phyloP scores from a whole-genome alignment of 108 stramenopile genomes.

The Cyclotella choctawhatcheeana region DNA sequence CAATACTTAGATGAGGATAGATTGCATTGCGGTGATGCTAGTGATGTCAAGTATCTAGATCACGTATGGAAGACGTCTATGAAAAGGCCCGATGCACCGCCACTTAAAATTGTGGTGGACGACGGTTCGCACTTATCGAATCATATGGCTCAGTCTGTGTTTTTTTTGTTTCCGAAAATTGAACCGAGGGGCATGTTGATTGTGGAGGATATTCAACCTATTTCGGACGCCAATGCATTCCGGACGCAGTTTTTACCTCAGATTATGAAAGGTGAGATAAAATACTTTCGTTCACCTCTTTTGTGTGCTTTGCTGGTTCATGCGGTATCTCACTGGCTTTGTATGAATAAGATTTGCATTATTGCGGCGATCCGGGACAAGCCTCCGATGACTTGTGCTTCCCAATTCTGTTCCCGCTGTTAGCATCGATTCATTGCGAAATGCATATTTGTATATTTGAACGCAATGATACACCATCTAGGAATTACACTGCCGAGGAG shows the following conservation, averaged over 20 bases:
- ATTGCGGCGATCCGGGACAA: constrained; percentile 53
- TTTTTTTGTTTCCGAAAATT: constrained; percentile 69
- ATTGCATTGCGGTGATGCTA: constrained; percentile 70
- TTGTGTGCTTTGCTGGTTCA: too few species aligned
- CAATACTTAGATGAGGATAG: constrained; percentile 42
- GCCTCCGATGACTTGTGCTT: constrained; percentile 51
- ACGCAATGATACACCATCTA: constrained; percentile 53
- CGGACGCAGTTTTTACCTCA: constrained; percentile 65
- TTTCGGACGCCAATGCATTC: constrained; percentile 47
- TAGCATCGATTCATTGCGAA: constrained; percentile 63
- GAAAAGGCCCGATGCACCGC: constrained; percentile 57
- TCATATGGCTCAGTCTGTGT: constrained; percentile 60
- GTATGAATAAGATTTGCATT: constrained; percentile 73
- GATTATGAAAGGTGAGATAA: constrained; percentile 56
- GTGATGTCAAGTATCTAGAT: constrained; percentile 35
- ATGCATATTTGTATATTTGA: constrained; percentile 74
- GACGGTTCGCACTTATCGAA: constrained; percentile 57
- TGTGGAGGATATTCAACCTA: constrained; percentile 64
- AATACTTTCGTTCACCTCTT: too few species aligned
- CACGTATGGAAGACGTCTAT: constrained; percentile 32
- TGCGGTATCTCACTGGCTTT: too few species aligned
- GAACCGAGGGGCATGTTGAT: constrained; percentile 62
- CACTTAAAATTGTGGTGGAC: constrained; percentile 65
- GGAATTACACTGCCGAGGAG: constrained; percentile 33
- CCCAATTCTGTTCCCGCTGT: constrained; percentile 54